These are phyloP conservation scores for Ciborinia camelliae DNA, from an alignment of 2,329 filamentous ascomycete genomes.

Conservation along the genomic window DNA sequence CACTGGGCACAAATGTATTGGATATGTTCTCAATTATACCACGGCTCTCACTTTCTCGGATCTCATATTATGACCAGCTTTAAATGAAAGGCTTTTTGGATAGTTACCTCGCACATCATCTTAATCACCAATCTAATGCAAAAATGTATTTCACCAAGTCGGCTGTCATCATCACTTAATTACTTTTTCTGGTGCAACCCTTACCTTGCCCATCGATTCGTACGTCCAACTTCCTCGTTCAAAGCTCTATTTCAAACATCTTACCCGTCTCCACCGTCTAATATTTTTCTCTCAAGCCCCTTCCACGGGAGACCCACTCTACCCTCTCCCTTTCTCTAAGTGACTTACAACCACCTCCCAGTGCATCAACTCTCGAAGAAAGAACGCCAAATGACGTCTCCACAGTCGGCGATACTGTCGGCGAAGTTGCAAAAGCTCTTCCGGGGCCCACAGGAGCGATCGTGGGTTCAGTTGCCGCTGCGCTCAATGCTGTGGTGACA, in stretches of 20 bases:
- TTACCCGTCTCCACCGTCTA: neutral
- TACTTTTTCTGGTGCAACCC: neutral
- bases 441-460: neutral
- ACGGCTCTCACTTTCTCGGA: neutral
- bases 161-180: neutral
- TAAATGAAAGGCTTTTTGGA: neutral
- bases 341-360: neutral
- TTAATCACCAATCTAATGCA: neutral
- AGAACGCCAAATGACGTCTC: neutral
- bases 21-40: neutral
- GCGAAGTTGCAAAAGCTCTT: neutral
- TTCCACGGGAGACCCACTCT: neutral
- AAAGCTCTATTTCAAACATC: neutral
- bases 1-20: neutral
- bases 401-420: neutral
- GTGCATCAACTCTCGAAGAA: neutral
- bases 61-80: neutral
- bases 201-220: neutral
- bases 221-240: neutral
- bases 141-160: slow-evolving; percentile 9
- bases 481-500: slow-evolving; percentile 1
- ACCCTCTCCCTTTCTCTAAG: neutral
- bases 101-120: neutral
- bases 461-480: neutral
- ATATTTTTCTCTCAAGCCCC: neutral